Percentiles rank a stretch among this genome's conserved stretches.
Evolutionary conservation across 1,284 basidiomycete genomes (phyloP).

Genomic region (Ceratobasidium sp.): DNA sequence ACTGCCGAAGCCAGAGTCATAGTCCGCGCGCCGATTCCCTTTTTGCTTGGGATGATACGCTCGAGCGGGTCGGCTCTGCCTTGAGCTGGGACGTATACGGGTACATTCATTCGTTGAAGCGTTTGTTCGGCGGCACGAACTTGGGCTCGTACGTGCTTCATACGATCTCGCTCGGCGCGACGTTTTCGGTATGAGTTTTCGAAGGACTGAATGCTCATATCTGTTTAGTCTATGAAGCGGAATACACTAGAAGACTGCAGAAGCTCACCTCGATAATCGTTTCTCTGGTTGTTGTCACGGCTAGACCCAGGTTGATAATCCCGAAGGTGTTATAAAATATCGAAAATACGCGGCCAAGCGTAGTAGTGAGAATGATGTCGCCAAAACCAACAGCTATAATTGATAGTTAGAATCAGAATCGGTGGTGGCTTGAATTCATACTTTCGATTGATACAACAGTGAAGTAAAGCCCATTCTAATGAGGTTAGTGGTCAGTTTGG

Average conservation of each 20-base stretch:
- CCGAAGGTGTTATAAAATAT: conserved; percentile 67
- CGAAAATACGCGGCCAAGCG: conserved; percentile 65
- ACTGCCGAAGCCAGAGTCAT: not conserved
- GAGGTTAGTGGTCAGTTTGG: not conserved
- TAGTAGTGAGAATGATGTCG: conserved; percentile 68
- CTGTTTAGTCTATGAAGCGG: conserved; percentile 49
- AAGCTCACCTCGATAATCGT: conserved; percentile 68
- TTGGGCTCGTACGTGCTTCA: conserved; percentile 57
- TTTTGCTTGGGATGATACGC: not conserved
- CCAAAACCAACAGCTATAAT: conserved; percentile 76
- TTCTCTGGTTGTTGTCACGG: conserved; percentile 73
- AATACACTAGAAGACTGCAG: not conserved
- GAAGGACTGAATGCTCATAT: conserved; percentile 54
- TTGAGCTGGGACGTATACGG: conserved; percentile 61
- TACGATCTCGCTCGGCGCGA: conserved; percentile 56
- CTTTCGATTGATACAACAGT: conserved; percentile 74
- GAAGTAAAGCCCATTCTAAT: conserved; percentile 57
- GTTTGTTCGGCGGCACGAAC: conserved; percentile 65
- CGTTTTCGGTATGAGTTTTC: conserved; percentile 70
- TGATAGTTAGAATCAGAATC: not conserved
- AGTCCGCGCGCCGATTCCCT: conserved; percentile 13
- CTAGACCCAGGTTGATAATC: conserved; percentile 60
- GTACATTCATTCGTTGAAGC: conserved; percentile 60
- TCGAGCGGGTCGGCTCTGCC: not conserved
- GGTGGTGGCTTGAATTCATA: conserved; percentile 11